These are phyloP conservation scores for Ogataea hybrid DNA, from an alignment of 1,139 yeast genomes.

Conservation along the genomic window DNA sequence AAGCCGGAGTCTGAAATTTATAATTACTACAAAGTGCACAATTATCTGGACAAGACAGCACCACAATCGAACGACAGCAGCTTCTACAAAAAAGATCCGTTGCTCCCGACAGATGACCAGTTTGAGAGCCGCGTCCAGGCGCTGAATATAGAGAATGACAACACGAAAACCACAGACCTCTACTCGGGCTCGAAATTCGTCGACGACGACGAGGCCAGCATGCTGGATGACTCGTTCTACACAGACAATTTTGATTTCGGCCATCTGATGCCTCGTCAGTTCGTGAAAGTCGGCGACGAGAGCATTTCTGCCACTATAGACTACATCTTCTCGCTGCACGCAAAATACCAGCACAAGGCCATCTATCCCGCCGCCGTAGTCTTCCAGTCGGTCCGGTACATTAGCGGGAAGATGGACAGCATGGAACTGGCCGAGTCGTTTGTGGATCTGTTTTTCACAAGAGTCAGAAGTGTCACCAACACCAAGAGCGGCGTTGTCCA, in stretches of 20 bases:
- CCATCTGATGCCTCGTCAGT: conserved; percentile 45
- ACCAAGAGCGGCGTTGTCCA: conserved; percentile 60
- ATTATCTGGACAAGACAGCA: conserved; percentile 23
- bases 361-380: conserved; percentile 66
- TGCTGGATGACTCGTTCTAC: conserved; percentile 20
- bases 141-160: conserved; percentile 9
- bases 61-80: conserved; percentile 2
- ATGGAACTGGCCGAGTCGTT: conserved; percentile 54
- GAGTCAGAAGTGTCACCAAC: conserved; percentile 57
- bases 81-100: conserved; percentile 28
- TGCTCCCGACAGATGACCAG: conserved; percentile 26
- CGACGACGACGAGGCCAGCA: conserved; percentile 26
- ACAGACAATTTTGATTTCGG: conserved; percentile 45
- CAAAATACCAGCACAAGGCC: conserved; percentile 48
- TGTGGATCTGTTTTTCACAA: conserved; percentile 57
- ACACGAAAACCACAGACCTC: conserved; percentile 22
- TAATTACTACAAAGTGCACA: conserved; percentile 40
- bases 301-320: conserved; percentile 64
- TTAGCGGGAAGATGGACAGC: conserved; percentile 54
- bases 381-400: conserved; percentile 65
- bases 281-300: conserved; percentile 59
- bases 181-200: conserved; percentile 26
- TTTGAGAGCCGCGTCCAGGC: conserved; percentile 49
- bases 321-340: conserved; percentile 48
- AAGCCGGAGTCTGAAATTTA: conserved; percentile 37